Evolutionary conservation across 1,284 basidiomycete species (phyloP), one percentile per base, ranked within the genome.

Genomic region (Exsudoporus floridanus): DNA sequence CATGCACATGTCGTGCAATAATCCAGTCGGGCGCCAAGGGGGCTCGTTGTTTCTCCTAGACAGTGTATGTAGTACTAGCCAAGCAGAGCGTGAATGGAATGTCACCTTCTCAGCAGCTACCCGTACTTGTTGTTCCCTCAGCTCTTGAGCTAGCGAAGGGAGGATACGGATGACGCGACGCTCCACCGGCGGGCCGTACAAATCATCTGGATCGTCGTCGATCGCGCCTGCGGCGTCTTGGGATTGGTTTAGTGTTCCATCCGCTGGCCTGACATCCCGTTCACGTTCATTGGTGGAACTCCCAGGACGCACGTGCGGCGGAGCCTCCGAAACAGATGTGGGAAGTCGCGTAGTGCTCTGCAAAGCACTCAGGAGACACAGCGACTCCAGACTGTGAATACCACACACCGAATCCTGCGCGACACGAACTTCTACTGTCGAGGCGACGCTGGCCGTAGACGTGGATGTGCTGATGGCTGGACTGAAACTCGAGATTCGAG

Each of bases 11-110:
- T 53, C 44, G 54, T 16, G 60, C 58, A 16, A 37, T 14, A 35
- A 65, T 69, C 63, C 64, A 65, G 19, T 65, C 60, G 23, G 66
- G 60, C 12, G 62, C 66, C 21, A 65, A 45, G 0, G 57, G 60
- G 1, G 43, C 49, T 34, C 54, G 54, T 28, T 39, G 60, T 8
- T 53, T 53, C 47, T 52, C 54, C 61, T 61, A 43, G 21, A 47
- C 21, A 47, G 14, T 30, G 19, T 23, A 39, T 52, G 39, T 46
- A 47, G 52, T 42, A 54, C 23, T 8, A 33, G 21, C 39, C 44
- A 34, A 16, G 31, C 34, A 36, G 41, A 27, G 27, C 9, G 19
- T 44, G 45, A 30, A 42, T 18, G 28, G 35, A 6, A 1, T 18
- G 14, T 53, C 55, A 65, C 65, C 62, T 63, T 63, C 13, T 53